Conservation (phyloP, 768 basidiomycete genomes). For the Amanita exitialis region DNA sequence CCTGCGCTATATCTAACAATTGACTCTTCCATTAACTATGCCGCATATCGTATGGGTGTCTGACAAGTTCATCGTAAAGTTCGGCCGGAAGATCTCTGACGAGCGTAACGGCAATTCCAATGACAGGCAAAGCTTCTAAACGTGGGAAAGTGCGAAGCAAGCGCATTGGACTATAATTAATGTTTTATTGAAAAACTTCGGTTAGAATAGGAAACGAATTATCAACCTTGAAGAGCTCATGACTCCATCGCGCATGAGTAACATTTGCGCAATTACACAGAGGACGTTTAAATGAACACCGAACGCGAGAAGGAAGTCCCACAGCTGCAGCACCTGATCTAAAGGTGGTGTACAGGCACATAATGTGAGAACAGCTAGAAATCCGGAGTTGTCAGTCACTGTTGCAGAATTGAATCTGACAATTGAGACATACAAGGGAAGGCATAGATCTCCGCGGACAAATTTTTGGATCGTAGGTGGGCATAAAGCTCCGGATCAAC, state of each 20-base stretch:
- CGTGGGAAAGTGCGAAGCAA: slow-evolving; percentile 90
- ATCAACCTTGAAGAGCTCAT: slow-evolving; percentile 76
- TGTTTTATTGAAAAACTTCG: background rate
- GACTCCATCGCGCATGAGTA: slow-evolving; percentile 84
- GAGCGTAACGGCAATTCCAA: slow-evolving; percentile 89
- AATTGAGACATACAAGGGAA: slow-evolving; percentile 71
- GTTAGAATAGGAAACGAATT: slow-evolving; percentile 12
- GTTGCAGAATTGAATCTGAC: background rate
- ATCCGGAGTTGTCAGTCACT: background rate
- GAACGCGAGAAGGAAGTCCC: slow-evolving; percentile 97
- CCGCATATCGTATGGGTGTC: slow-evolving; percentile 67
- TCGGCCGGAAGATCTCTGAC: slow-evolving; percentile 85
- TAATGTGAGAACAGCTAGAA: slow-evolving; percentile 78
- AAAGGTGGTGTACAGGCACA: slow-evolving; percentile 97
- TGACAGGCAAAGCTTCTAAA: slow-evolving; percentile 76
- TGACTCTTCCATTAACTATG: slow-evolving; percentile 8
- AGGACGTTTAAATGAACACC: slow-evolving; percentile 95
- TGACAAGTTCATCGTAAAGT: slow-evolving; percentile 81
- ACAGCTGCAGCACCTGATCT: slow-evolving; percentile 87
- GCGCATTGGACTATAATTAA: slow-evolving; percentile 72
- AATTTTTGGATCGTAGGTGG: slow-evolving; percentile 79
- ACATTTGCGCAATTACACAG: slow-evolving; percentile 91
- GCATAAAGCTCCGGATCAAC: slow-evolving; percentile 82
- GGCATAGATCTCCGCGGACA: slow-evolving; percentile 94
- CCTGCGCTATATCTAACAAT: slow-evolving; percentile 5